phyloP scores from a whole-genome alignment of 192 early-diverging fungal species.

The Martensiomyces pterosporus region DNA sequence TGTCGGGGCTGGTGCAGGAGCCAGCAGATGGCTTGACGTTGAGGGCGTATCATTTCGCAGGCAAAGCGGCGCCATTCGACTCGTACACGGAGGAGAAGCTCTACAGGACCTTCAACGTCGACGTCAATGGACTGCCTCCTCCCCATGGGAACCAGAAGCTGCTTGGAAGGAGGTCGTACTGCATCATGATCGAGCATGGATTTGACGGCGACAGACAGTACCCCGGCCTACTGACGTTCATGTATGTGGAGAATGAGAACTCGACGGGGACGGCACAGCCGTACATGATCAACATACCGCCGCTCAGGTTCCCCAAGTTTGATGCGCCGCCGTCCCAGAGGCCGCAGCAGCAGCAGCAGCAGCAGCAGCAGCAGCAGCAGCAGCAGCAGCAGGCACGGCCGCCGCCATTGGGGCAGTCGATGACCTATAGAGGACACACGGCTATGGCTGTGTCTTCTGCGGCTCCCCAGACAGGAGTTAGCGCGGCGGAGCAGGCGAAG shows the following conservation, averaged over 20 bases:
- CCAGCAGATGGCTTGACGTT: conserved; percentile 63
- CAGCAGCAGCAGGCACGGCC: conserved; percentile 6
- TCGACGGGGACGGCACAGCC: conserved; percentile 39
- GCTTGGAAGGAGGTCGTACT: conserved; percentile 57
- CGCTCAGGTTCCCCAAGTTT: conserved; percentile 41
- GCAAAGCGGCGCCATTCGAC: conserved; percentile 55
- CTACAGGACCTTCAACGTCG: conserved; percentile 62
- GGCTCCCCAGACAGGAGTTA: neutral
- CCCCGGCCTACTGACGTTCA: conserved; percentile 41
- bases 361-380: neutral
- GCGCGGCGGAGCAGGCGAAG: too few species aligned
- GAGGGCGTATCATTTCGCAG: conserved; percentile 54
- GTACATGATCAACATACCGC: conserved; percentile 46
- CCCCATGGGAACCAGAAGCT: conserved; percentile 52
- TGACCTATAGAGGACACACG: conserved; percentile 31
- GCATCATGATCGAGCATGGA: conserved; percentile 43
- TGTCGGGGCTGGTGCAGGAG: conserved; percentile 72
- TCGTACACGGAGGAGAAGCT: conserved; percentile 66
- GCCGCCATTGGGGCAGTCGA: conserved; percentile 10
- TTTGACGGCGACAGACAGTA: conserved; percentile 43
- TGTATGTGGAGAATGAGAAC: conserved; percentile 47
- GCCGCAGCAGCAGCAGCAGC: conserved; percentile 1
- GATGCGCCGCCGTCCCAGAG: neutral
- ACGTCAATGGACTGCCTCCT: conserved; percentile 53
- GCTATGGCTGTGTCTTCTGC: conserved; percentile 5